Percentiles rank a stretch among this genome's conserved stretches.
Conservation (phyloP, 1,284 basidiomycete species). For the Athelia psychrophila region DNA sequence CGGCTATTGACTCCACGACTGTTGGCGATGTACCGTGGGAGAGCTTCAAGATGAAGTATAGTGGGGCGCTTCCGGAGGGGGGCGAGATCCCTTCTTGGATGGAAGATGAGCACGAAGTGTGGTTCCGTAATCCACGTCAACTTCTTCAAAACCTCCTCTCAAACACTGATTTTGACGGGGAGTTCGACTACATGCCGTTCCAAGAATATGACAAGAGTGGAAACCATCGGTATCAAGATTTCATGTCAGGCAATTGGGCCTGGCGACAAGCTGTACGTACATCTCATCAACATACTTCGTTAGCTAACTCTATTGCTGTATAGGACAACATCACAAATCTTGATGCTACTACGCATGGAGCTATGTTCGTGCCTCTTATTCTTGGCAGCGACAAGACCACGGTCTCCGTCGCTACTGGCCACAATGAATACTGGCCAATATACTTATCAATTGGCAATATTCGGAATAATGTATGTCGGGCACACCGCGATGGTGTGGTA, state of each 20-base stretch:
- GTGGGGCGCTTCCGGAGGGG: conserved; percentile 2
- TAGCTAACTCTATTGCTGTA: not conserved
- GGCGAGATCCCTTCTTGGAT: conserved; percentile 26
- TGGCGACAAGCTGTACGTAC: conserved; percentile 29
- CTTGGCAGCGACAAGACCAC: conserved; percentile 33
- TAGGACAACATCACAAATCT: conserved; percentile 20
- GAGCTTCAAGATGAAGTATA: conserved; percentile 13
- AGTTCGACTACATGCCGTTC: conserved; percentile 28
- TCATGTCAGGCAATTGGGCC: conserved; percentile 34
- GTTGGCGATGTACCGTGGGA: conserved; percentile 21
- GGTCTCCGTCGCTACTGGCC: conserved; percentile 29
- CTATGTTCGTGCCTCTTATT: conserved; percentile 19
- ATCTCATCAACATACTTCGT: not conserved
- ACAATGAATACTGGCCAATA: conserved; percentile 29
- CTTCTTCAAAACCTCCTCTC: conserved; percentile 24
- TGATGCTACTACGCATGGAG: conserved; percentile 12
- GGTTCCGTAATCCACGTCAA: conserved; percentile 24
- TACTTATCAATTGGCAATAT: conserved; percentile 25
- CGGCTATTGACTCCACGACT: conserved; percentile 13
- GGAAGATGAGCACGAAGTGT: conserved; percentile 29
- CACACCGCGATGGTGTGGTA: conserved; percentile 21
- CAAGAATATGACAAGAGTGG: conserved; percentile 13
- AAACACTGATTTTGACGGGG: conserved; percentile 21
- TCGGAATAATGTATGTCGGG: conserved; percentile 18
- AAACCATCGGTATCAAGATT: conserved; percentile 20